Evolutionary conservation across 179 eudicot species (phyloP).

Genomic region (Actinidia polygama): DNA sequence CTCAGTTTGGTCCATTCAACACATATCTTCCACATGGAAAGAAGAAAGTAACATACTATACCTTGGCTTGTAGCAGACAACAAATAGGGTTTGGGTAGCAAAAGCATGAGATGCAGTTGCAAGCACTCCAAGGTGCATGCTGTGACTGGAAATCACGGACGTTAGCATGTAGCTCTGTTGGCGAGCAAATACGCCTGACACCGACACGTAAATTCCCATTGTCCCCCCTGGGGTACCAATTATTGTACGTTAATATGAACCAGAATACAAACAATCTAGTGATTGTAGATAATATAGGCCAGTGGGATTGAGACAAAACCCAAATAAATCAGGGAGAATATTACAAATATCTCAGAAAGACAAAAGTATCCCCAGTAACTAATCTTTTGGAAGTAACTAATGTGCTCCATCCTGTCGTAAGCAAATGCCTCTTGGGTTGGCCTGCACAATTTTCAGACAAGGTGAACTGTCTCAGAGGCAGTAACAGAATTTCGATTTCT

Average conservation of each 20-base stretch:
- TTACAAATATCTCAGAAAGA: conserved; percentile 64
- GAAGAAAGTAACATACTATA: conserved; percentile 20
- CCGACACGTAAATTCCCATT: conserved; percentile 75
- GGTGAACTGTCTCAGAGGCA: neutral
- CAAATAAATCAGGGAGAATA: too few species aligned
- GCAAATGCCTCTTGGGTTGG: conserved; percentile 95
- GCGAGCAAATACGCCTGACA: conserved; percentile 57
- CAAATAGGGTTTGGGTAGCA: conserved; percentile 51
- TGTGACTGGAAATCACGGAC: conserved; percentile 88
- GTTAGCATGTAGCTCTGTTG: conserved; percentile 79
- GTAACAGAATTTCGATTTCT: conserved; percentile 3
- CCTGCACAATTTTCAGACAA: conserved; percentile 41
- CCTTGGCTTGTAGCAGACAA: conserved; percentile 89
- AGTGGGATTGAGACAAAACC: neutral
- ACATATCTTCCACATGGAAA: neutral
- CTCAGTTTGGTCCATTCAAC: neutral
- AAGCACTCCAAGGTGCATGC: conserved; percentile 91
- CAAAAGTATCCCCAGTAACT: conserved; percentile 88
- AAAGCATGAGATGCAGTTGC: conserved; percentile 93
- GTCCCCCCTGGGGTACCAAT: conserved; percentile 54
- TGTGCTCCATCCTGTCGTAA: conserved; percentile 97
- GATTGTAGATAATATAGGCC: neutral
- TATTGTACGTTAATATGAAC: conserved; percentile 22
- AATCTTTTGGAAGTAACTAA: conserved; percentile 86
- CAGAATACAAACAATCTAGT: neutral